Percentiles rank a stretch among this genome's conserved stretches.
phyloP scores from a whole-genome alignment of 2,329 filamentous ascomycete genomes.

The Arachnomyces sp. region DNA sequence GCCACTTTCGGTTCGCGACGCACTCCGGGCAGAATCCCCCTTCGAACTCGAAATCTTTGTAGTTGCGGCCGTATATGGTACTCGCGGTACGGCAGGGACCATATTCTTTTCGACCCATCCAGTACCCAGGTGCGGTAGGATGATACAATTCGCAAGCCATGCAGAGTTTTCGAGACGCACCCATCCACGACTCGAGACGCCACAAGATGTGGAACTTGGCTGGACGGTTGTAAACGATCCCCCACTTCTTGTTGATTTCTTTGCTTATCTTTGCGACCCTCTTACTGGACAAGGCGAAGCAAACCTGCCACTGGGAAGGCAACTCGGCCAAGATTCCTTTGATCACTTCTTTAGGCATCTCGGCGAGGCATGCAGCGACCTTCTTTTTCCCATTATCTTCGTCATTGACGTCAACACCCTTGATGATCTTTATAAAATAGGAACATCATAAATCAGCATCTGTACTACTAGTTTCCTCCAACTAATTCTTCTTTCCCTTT shows the following conservation, averaged over 20 bases:
- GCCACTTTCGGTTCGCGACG: neutral
- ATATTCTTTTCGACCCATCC: conserved; percentile 4
- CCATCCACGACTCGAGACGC: conserved; percentile 7
- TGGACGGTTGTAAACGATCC: conserved; percentile 5
- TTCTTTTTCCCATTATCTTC: neutral
- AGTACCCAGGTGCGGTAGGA: conserved; percentile 5
- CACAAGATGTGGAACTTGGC: conserved; percentile 8
- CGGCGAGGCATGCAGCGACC: neutral
- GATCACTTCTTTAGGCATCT: conserved; percentile 3
- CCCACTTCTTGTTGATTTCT: neutral
- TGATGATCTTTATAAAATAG: neutral
- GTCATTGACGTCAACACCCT: neutral
- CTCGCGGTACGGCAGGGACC: conserved; percentile 6
- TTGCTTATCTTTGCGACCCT: conserved; percentile 3
- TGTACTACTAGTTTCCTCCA: no score
- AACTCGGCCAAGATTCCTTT: conserved; percentile 9
- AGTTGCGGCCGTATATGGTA: conserved; percentile 7
- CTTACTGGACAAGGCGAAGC: conserved; percentile 9
- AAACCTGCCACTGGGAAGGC: conserved; percentile 5
- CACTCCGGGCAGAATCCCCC: conserved; percentile 10
- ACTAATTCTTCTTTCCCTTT: no score
- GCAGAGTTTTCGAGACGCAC: conserved; percentile 4
- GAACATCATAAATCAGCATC: no score
- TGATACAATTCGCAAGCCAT: conserved; percentile 9
- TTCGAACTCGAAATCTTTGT: conserved; percentile 9